Evolutionary conservation across 345 rosid species (phyloP), one percentile per base, ranked within the genome.

Genomic region (Hibiscus trionum): DNA sequence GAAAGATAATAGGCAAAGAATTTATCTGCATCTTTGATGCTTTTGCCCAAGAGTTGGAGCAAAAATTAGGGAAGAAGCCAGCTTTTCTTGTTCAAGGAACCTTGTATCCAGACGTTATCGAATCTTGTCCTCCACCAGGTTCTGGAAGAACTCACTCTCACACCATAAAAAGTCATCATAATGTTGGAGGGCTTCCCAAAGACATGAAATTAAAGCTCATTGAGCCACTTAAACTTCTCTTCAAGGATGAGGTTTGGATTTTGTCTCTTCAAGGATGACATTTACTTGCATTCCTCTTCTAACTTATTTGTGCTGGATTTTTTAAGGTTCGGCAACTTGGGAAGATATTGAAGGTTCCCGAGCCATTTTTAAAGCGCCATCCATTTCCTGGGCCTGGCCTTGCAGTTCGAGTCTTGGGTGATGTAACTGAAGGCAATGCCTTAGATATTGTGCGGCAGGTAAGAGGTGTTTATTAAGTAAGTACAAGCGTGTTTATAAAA

Each of bases 321-420:
- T 1, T 47, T 47, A 81, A 95, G 98, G 99, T 96, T 70, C 98
- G 97, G 62, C 88, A 88, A 78, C 90, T 96, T n/a, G 97, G 99
- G 55, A 86, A 69, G 80, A 89, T 95, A 79, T 82, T 95, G 78
- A 82, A 85, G 60, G 97, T 93, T 73, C 98, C 98, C 0, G 91
- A 78, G 74, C 93, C 82, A 67, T 95, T 95, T 80, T 74, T 95
- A 66, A 93, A 90, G 87, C 96, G 96, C 9, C 99, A 96, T 61
- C 99, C 98, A 24, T 96, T 96, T 79, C 99, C 98, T 1, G 98
- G 99, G 44, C 99, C 99, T 77, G 99, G 98, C 66, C 98, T 96
- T 66, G 98, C 99, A 0, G 98, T 96, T 55, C 85, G 99, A 77
- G 89, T 96, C 76, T 81, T 93, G 73, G 99, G 98, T 0, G 99